Conservation (phyloP, 441 rosid genomes). For the Hura crepitans region DNA sequence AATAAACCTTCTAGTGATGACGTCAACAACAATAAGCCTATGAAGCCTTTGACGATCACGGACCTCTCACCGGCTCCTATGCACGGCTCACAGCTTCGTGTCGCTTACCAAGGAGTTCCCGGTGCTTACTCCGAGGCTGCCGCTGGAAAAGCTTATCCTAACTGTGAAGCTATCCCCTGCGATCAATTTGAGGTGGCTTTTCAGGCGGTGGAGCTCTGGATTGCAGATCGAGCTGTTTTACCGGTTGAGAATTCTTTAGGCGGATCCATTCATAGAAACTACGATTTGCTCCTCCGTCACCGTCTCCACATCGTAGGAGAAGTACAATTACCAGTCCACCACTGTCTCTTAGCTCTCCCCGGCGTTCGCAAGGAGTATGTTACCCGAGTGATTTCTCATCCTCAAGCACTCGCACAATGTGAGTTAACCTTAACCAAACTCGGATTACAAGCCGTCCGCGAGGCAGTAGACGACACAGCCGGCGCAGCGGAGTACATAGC, state of each 20-base stretch:
- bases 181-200: conserved; percentile 93
- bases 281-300: conserved; percentile 91
- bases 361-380: conserved; percentile 68
- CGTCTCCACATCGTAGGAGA: conserved; percentile 94
- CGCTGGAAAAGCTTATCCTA: conserved; percentile 88
- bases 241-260: conserved; percentile 92
- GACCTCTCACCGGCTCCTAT: conserved; percentile 81
- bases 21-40: conserved; percentile 20
- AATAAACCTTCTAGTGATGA: conserved; percentile 15
- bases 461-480: conserved; percentile 93
- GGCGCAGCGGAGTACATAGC: conserved; percentile 92
- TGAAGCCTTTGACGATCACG: conserved; percentile 62
- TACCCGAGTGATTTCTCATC: conserved; percentile 83
- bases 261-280: conserved; percentile 88
- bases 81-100: conserved; percentile 83
- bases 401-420: conserved; percentile 89
- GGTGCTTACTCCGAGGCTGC: conserved; percentile 96
- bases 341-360: conserved; percentile 84
- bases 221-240: conserved; percentile 84
- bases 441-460: conserved; percentile 68
- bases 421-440: conserved; percentile 77
- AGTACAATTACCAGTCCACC: conserved; percentile 87
- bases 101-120: conserved; percentile 92
- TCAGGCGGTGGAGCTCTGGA: conserved; percentile 94
- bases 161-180: conserved; percentile 91